Percentiles rank a stretch among this genome's conserved stretches.
phyloP scores from a whole-genome alignment of 2,329 filamentous ascomycete species.

The Talaromyces sp. region DNA sequence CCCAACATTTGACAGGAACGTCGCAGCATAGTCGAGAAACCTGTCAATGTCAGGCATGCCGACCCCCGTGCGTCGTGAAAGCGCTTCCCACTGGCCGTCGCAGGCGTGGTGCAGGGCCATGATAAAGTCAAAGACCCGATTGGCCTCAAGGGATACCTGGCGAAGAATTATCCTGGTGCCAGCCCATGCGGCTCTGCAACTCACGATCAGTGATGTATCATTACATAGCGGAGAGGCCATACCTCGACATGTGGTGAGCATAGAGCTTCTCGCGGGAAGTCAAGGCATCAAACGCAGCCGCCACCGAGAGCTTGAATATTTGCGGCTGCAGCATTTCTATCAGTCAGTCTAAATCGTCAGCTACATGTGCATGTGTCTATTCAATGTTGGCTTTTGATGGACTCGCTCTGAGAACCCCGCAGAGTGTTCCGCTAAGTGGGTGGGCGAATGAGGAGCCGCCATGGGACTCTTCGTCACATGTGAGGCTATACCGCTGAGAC shows the following conservation, averaged over 20 bases:
- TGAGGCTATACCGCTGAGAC: too few relatives aligned
- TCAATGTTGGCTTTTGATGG: too few relatives aligned
- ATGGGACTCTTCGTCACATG: neutral
- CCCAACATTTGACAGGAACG: neutral
- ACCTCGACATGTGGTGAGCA: neutral
- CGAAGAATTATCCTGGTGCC: constrained; percentile 51
- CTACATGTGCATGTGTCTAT: too few relatives aligned
- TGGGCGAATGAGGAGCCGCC: neutral
- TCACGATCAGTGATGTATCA: neutral
- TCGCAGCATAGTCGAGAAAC: constrained; percentile 9
- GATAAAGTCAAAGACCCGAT: constrained; percentile 53
- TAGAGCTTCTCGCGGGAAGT: neutral
- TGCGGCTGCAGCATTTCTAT: neutral
- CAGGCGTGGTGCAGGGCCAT: constrained; percentile 45
- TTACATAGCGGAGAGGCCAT: neutral
- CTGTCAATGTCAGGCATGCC: constrained; percentile 47
- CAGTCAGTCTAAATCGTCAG: neutral
- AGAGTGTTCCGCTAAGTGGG: neutral
- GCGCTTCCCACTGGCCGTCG: constrained; percentile 46
- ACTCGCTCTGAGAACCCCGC: neutral
- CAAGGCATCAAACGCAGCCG: neutral
- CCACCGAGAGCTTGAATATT: neutral
- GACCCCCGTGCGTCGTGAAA: constrained; percentile 36
- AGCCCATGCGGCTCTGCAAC: neutral
- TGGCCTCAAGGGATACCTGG: constrained; percentile 50